Evolutionary conservation across 1,284 basidiomycete genomes (phyloP).

Genomic region (Golubevia pallescens): DNA sequence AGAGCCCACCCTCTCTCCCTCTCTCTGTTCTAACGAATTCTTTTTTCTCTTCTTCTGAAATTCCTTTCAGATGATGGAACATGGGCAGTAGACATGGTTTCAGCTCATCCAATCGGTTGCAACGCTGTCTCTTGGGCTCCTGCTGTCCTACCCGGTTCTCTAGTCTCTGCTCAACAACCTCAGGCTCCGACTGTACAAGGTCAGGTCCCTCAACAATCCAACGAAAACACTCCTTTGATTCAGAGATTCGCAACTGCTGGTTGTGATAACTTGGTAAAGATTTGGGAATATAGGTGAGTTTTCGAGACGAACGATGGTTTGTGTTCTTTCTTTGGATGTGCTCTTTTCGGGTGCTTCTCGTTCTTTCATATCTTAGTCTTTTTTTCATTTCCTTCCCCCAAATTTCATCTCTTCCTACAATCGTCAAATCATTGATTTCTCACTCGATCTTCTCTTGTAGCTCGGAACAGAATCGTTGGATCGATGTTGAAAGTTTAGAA

Average conservation of each 20-base stretch:
- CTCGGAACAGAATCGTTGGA: slow-evolving; percentile 47
- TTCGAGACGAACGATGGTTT: no score
- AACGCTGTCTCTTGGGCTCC: slow-evolving; percentile 98
- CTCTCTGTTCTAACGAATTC: no score
- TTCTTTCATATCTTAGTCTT: no score
- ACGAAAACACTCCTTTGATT: slow-evolving; percentile 25
- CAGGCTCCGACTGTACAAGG: slow-evolving; percentile 56
- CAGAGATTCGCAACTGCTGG: slow-evolving; percentile 84
- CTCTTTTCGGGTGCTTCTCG: no score
- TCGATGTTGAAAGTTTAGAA: slow-evolving; percentile 45
- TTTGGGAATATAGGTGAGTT: slow-evolving; percentile 77
- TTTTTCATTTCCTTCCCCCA: no score
- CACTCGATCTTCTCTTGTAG: no score
- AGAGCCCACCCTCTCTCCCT: no score
- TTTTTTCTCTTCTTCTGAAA: neutral
- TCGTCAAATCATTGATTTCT: no score
- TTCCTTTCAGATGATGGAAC: slow-evolving; percentile 89
- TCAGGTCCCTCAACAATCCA: slow-evolving; percentile 8
- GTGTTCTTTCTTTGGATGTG: no score
- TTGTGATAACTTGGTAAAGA: slow-evolving; percentile 92
- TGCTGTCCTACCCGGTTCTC: slow-evolving; percentile 81
- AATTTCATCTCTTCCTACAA: no score
- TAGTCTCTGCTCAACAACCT: slow-evolving; percentile 34
- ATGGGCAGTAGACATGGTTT: slow-evolving; percentile 93
- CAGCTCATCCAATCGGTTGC: slow-evolving; percentile 93